phyloP scores from a whole-genome alignment of 306 rosid species.

The Cajanus cajan region DNA sequence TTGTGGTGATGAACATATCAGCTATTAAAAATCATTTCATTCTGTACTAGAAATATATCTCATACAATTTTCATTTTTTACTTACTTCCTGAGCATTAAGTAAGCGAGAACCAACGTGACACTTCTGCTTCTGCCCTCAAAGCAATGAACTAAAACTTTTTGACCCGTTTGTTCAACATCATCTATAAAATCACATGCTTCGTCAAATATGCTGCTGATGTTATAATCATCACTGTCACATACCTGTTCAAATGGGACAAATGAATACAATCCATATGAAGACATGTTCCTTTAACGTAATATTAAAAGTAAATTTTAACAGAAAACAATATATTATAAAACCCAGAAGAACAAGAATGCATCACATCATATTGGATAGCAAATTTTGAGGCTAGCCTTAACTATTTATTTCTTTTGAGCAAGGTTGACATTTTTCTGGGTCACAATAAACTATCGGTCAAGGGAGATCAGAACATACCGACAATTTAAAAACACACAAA shows the following conservation, averaged over 20 bases:
- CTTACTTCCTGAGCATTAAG: constrained; percentile 94
- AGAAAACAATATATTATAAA: neutral
- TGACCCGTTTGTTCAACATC: constrained; percentile 69
- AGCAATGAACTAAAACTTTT: constrained; percentile 88
- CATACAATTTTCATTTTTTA: constrained; percentile 22
- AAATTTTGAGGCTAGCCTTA: neutral
- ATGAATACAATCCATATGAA: constrained; percentile 22
- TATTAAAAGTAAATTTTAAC: neutral
- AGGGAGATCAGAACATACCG: neutral
- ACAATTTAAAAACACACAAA: neutral
- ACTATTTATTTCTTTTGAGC: neutral
- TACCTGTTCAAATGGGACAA: constrained; percentile 50
- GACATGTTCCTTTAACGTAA: constrained; percentile 1
- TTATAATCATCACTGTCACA: constrained; percentile 68
- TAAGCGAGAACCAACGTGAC: constrained; percentile 86
- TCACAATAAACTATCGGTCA: neutral
- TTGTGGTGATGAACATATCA: neutral
- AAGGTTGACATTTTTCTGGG: neutral
- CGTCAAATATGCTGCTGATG: constrained; percentile 78
- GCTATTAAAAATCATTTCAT: neutral
- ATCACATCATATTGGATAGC: neutral
- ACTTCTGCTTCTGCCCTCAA: constrained; percentile 97
- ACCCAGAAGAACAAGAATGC: neutral
- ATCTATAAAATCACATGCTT: constrained; percentile 71
- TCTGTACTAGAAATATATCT: neutral